Percentiles rank a stretch among this genome's conserved stretches.
Conservation (phyloP, 83 land plant genomes). For the Thuja plicata region DNA sequence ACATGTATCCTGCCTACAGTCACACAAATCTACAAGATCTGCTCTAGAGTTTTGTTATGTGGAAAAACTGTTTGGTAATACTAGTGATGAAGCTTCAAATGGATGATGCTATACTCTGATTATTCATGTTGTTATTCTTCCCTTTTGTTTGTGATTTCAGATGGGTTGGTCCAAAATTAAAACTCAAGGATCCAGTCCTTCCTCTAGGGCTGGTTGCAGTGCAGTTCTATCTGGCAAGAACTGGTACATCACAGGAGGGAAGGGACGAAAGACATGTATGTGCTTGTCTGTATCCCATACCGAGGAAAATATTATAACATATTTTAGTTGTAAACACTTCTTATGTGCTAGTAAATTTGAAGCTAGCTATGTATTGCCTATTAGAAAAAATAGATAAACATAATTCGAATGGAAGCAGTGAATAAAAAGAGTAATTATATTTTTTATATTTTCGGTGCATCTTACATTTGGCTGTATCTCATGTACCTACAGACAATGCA, state of each 20-base stretch:
- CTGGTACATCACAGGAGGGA: conserved; percentile 97
- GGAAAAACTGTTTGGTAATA: not conserved
- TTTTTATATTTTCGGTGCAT: not conserved
- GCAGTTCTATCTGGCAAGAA: conserved; percentile 78
- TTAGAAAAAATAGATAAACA: not conserved
- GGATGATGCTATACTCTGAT: not conserved
- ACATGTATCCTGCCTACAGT: not conserved
- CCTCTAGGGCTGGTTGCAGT: conserved; percentile 86
- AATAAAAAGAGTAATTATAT: not conserved
- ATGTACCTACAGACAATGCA: not conserved
- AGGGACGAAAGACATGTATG: conserved; percentile 69
- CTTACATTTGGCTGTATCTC: not conserved
- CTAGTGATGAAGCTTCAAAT: not conserved
- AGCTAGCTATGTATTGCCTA: not conserved
- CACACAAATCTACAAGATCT: not conserved
- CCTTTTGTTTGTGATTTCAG: conserved; percentile 28
- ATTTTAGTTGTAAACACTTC: not conserved
- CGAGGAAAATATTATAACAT: not conserved
- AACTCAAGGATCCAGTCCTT: conserved; percentile 69
- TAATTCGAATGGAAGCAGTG: not conserved
- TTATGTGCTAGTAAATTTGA: not conserved
- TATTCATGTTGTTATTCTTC: not conserved
- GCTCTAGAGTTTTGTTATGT: not conserved
- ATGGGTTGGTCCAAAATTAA: conserved; percentile 94
- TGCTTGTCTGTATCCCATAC: conserved; percentile 4